Conservation (phyloP, 345 rosid genomes). For the Kandelia obovata region DNA sequence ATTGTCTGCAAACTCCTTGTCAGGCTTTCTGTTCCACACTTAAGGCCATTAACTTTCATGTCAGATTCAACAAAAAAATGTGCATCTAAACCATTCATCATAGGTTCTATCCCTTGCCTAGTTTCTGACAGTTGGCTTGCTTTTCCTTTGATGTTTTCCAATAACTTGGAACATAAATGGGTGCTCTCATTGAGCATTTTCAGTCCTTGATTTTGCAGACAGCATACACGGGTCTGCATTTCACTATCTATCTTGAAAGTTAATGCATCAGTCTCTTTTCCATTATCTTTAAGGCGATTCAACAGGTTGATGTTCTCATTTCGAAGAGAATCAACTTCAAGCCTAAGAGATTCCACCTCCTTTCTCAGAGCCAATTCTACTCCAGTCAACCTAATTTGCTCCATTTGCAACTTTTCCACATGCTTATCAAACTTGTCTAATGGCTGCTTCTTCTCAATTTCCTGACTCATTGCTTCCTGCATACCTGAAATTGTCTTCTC, state of each 20-base stretch:
- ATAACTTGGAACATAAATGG: slow-evolving; percentile 54
- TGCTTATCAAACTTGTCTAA: slow-evolving; percentile 42
- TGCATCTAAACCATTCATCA: slow-evolving; percentile 46
- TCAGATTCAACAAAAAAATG: slow-evolving; percentile 75
- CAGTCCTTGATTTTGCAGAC: slow-evolving; percentile 78
- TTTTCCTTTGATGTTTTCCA: slow-evolving; percentile 61
- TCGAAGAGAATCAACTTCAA: slow-evolving; percentile 75
- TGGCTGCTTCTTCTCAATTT: slow-evolving; percentile 42
- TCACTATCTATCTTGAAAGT: slow-evolving; percentile 73
- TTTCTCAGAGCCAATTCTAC: slow-evolving; percentile 72
- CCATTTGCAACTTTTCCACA: slow-evolving; percentile 57
- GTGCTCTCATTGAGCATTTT: slow-evolving; percentile 59
- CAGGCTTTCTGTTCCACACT: slow-evolving; percentile 65
- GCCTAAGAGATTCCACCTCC: slow-evolving; percentile 58
- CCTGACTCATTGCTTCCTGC: slow-evolving; percentile 47
- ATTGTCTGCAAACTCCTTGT: slow-evolving; percentile 69
- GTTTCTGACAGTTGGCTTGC: slow-evolving; percentile 42
- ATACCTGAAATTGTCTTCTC: slow-evolving; percentile 84
- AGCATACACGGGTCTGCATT: slow-evolving; percentile 51
- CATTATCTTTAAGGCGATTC: slow-evolving; percentile 64
- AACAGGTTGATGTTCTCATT: slow-evolving; percentile 76
- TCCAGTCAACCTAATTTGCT: slow-evolving; percentile 83
- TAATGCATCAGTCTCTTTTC: slow-evolving; percentile 45
- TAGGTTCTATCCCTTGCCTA: slow-evolving; percentile 32
- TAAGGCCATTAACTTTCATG: slow-evolving; percentile 63